Percentiles rank a stretch among this genome's conserved stretches.
Evolutionary conservation across 352 stramenopile genomes (phyloP).

Genomic region (Peronosclerospora sorghi): DNA sequence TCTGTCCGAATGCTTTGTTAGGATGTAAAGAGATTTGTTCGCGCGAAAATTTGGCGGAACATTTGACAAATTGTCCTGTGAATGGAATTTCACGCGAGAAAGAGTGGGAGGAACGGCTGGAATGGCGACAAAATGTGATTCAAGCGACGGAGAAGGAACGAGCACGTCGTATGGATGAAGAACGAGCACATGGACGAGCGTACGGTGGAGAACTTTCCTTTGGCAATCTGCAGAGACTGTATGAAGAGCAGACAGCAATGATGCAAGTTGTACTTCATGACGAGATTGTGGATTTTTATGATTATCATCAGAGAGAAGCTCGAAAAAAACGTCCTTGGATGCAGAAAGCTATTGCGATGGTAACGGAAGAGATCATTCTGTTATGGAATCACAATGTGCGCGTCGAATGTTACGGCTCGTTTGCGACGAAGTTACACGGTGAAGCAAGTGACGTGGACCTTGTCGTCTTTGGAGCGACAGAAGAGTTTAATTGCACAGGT

Average conservation of each 20-base stretch:
- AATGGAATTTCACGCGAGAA: conserved; percentile 64
- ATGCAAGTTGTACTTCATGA: conserved; percentile 73
- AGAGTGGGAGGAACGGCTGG: conserved; percentile 64
- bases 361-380: conserved; percentile 31
- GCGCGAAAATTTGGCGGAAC: conserved; percentile 50
- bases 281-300: conserved; percentile 56
- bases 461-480: conserved; percentile 59
- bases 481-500: conserved; percentile 29
- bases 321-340: conserved; percentile 27
- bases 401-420: conserved; percentile 69
- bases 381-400: conserved; percentile 35
- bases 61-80: conserved; percentile 54
- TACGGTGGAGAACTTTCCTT: conserved; percentile 34
- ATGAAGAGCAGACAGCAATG: conserved; percentile 68
- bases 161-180: conserved; percentile 53
- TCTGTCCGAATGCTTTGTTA: conserved; percentile 74
- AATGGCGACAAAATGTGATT: conserved; percentile 55
- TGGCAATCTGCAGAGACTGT: conserved; percentile 58
- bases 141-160: conserved; percentile 67
- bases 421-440: conserved; percentile 53
- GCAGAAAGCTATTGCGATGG: conserved; percentile 34
- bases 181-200: conserved; percentile 17
- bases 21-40: conserved; percentile 74
- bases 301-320: conserved; percentile 32
- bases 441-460: conserved; percentile 67